Conservation (phyloP, 2,329 filamentous ascomycete species). For the Trichoderma breve region DNA sequence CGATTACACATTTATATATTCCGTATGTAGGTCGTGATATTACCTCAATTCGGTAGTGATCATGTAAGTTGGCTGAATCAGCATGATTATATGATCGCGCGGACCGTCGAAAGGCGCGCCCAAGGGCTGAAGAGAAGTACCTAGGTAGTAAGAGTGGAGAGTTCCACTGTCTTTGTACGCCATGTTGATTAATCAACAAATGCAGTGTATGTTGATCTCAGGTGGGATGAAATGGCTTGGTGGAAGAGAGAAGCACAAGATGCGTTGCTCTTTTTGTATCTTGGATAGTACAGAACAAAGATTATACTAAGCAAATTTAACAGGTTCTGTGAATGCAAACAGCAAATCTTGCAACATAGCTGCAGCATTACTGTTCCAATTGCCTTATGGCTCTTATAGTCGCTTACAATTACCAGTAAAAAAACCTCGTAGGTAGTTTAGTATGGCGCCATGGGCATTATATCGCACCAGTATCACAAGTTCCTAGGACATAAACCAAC, state of each 20-base stretch:
- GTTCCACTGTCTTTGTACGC: background rate
- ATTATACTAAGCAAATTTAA: background rate
- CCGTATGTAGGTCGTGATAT: background rate
- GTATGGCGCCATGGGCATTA: no score
- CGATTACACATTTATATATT: background rate
- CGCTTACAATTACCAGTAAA: background rate
- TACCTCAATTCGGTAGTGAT: background rate
- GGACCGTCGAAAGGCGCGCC: background rate
- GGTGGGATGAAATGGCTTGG: background rate
- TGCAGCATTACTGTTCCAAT: no score
- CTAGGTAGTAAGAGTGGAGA: background rate
- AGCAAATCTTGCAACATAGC: background rate
- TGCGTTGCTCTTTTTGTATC: background rate
- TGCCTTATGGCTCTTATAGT: no score
- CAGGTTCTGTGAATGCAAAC: background rate
- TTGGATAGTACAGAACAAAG: background rate
- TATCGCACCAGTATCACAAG: no score
- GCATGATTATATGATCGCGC: background rate
- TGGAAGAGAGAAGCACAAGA: background rate
- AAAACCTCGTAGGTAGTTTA: no score
- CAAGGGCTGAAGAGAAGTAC: background rate
- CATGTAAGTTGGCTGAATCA: background rate
- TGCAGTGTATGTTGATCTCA: background rate
- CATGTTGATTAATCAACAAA: background rate
- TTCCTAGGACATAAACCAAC: no score